Evolutionary conservation across 2,329 filamentous ascomycete genomes (phyloP).

Genomic region (Lachnellula suecica): DNA sequence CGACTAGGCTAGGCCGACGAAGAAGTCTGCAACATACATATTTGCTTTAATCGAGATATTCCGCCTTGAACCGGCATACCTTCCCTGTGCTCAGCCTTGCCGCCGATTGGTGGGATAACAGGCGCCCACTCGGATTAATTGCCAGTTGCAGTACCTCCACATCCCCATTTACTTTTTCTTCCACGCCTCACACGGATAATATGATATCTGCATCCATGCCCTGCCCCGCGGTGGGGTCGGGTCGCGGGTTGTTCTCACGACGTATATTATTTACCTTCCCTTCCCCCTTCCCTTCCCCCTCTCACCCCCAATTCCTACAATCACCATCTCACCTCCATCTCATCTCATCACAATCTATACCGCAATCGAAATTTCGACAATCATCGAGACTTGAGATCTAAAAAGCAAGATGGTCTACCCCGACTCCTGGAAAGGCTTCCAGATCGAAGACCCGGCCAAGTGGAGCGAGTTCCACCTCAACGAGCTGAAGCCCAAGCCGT

Average conservation of each 20-base stretch:
- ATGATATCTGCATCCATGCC: background rate
- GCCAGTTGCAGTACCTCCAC: background rate
- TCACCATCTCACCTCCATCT: background rate
- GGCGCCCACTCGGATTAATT: background rate
- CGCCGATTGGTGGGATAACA: background rate
- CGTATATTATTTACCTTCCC: background rate
- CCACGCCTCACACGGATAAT: constrained; percentile 12
- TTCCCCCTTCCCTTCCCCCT: background rate
- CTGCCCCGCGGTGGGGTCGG: constrained; percentile 11
- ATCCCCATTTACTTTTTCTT: background rate
- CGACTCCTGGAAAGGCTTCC: constrained; percentile 61
- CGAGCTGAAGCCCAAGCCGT: constrained; percentile 79
- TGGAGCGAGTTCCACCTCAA: constrained; percentile 34
- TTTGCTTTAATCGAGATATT: background rate
- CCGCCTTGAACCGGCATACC: background rate
- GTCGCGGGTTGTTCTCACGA: background rate
- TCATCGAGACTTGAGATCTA: background rate
- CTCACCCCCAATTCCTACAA: background rate
- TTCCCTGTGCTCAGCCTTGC: background rate
- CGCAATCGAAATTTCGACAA: background rate
- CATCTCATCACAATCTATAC: background rate
- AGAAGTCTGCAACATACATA: background rate
- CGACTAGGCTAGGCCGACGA: background rate
- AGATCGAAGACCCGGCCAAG: constrained; percentile 41
- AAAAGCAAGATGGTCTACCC: constrained; percentile 41